Base-by-base conservation (phyloP, 352 stramenopile species). In the Globisporangium abappressorium region DNA sequence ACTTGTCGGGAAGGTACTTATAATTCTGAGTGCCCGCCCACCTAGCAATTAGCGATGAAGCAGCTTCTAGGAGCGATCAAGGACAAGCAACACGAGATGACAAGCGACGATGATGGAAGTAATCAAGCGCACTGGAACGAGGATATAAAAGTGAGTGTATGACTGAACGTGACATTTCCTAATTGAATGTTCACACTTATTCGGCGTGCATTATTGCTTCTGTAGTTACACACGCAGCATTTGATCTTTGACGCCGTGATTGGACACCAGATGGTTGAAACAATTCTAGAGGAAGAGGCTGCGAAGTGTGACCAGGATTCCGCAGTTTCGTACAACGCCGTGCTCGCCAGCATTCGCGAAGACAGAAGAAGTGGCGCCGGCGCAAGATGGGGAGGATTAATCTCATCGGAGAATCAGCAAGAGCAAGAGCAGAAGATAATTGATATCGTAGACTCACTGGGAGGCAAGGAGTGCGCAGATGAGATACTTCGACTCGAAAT, bases 191-290 rank as follows among this genome's bases (percentile, higher is more conserved):
- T 56, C 15, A 41, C 14, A 28, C 54, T 22, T 36, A 55, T 57
- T 5, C 11, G 28, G 2, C 11, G 28, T 51, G 18, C 5, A 34
- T 36, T 8, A 53, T 56, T 51, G n/a, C 47, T 24, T 33, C 36
- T 6, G 18, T 57, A 85, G 76, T 46, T 34, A 3, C 70, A 78
- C 43, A 68, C 79, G 6, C 76, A 84, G 49, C 62, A 82, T 34
- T 57, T 94, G 24, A 79, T 94, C 18, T 87, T 91, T 24, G 85
- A 94, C 33, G 79, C 83, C 14, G 74, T 94, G 5, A 85, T 94
- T 15, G 85, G 85, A 0, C 77, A 87, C 26, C 72, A 94, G 70
- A 82, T 92, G 71, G 73, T 94, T 8, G 77, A 86, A 54, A 68
- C 78, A 2, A 75, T 85, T 1, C 59, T 94, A 11, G 78, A 85